Base-by-base conservation (phyloP, 352 stramenopile species). In the Globisporangium carolinianum region DNA sequence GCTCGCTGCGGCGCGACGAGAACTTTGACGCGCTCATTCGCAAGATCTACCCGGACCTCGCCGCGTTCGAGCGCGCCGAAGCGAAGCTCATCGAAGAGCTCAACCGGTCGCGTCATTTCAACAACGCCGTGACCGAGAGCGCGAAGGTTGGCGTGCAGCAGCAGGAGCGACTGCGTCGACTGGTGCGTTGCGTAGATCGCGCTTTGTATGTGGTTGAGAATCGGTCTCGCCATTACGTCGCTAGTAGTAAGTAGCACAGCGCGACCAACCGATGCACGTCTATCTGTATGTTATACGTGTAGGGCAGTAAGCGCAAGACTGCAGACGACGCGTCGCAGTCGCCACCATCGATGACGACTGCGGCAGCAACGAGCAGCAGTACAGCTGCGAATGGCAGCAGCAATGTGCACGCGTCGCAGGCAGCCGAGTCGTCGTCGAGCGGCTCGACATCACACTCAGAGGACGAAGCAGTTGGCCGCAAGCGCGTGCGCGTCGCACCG, bases 21-120 rank as follows among this genome's bases (percentile, higher is more conserved):
- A 95, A 94, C 55, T 97, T 96, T 58, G 88, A 97, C 57, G 71
- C 72, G 45, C 72, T 97, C 6, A 91, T 97, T 49, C 57, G 66
- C 42, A 91, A 83, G 48, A 94, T 97, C 50, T 86, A 95, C 67
- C 86, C 87, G 2, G 79, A 97, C 56, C 55, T 95, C 51, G 79
- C 85, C 54, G 76, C 83, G 49, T 86, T 94, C 38, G 80, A 91
- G 53, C 58, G 71, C 50, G 67, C 92, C 10, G 87, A 96, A 62
- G 75, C 86, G 59, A 75, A 91, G 50, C 77, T 92, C 53, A 94
- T 93, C 48, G 69, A 82, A 53, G 72, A 88, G 64, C 65, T 91
- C 53, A 96, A 95, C 57, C 76, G 77, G 47, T 66, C 71, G 36
- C 76, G 78, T 17, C 86, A 94, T 67, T 92, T 87, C 58, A 85